Evolutionary conservation across 257 asterid species (phyloP), one percentile per base, ranked within the genome.

Genomic region (Sherardia arvensis): DNA sequence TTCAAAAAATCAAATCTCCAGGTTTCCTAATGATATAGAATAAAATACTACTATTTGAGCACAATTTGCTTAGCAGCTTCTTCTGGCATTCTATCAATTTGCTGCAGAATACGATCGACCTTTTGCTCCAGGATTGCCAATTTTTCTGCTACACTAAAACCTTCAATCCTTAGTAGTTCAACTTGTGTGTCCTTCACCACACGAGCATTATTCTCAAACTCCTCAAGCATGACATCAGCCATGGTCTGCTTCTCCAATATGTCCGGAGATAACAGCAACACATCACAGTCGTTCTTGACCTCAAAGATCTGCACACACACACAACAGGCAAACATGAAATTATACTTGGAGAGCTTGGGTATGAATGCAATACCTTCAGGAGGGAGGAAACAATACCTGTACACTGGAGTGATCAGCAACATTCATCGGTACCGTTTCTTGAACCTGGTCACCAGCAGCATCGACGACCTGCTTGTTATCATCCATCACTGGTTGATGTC

Each of bases 151-250:
- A 2, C 63, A 29, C 8, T 40, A 40, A 40, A 40, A 12, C 38
- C 38, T 57, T 27, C 33, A 27, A 28, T 32, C 40, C 22, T 57
- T 4, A 1, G 12, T 40, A 14, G 63, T 26, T 58, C 34, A 29
- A 2, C 45, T 14, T 25, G 62, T 15, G 23, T 27, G 40, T 28
- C 22, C 62, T 57, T 57, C 40, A 57, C 11, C 62, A 57, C 25
- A 6, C 5, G 20, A 27, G 40, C 62, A 57, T 17, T 27, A 7
- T 6, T 57, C 23, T 27, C 40, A 17, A 57, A 29, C 62, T 57
- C 62, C 40, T 57, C 62, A 27, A 14, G 22, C 62, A 57, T 57
- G 27, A 57, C 62, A 2, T 57, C 62, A 28, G 5, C 32, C 62
- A 38, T 28, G 23, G 15, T 57, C 4, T 3, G 38, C 23, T 57